Conservation (phyloP, 2,329 filamentous ascomycete genomes). For the Phyllosticta capitalensis region DNA sequence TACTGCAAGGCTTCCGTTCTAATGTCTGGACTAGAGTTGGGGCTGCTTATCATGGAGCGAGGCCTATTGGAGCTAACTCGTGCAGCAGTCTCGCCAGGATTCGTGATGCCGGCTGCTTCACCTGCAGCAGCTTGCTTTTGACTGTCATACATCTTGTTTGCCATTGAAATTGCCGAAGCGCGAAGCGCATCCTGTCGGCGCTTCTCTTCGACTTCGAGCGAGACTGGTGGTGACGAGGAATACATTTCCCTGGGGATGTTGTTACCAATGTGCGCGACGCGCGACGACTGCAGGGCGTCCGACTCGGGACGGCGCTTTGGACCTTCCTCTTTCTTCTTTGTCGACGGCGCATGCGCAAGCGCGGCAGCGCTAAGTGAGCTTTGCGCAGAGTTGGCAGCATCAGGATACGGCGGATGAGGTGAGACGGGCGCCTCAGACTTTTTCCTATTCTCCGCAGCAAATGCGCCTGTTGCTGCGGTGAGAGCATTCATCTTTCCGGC, state of each 20-base stretch:
- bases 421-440: constrained; percentile 53
- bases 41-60: constrained; percentile 23
- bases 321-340: constrained; percentile 20
- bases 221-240: constrained; percentile 63
- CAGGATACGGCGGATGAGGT: constrained; percentile 38
- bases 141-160: constrained; percentile 69
- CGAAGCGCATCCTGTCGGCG: constrained; percentile 62
- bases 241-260: constrained; percentile 68
- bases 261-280: constrained; percentile 47
- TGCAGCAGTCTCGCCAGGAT: constrained; percentile 25
- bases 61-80: constrained; percentile 24
- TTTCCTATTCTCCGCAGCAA: constrained; percentile 46
- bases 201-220: constrained; percentile 63
- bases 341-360: constrained; percentile 49
- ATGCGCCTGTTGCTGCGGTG: constrained; percentile 67
- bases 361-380: constrained; percentile 68
- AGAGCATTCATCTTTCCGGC: constrained; percentile 57
- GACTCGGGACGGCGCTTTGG: constrained; percentile 26
- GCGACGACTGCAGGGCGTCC: constrained; percentile 8
- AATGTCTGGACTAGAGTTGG: constrained; percentile 30
- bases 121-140: constrained; percentile 54
- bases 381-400: constrained; percentile 49
- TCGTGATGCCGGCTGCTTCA: constrained; percentile 30
- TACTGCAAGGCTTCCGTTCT: constrained; percentile 43
- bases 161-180: constrained; percentile 82